Evolutionary conservation across 176 grass and related monocot genomes (phyloP).

Genomic region (Phoenix roebelenii): DNA sequence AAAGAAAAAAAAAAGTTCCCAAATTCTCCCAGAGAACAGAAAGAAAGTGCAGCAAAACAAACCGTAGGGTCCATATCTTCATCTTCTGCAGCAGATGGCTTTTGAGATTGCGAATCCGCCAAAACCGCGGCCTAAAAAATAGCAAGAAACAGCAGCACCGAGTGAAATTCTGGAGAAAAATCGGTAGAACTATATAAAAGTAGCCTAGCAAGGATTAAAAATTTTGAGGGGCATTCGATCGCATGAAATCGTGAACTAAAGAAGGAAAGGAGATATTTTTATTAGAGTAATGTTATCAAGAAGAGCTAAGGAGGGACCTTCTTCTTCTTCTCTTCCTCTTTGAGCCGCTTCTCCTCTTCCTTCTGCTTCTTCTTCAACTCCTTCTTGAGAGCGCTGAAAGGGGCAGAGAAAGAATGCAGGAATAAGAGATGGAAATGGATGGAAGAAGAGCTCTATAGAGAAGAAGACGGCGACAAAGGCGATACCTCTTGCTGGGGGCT

Average conservation of each 20-base stretch:
- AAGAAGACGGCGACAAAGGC: neutral
- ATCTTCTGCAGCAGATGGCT: conserved; percentile 35
- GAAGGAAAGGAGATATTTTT: neutral
- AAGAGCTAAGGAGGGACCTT: conserved; percentile 3
- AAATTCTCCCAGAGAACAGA: neutral
- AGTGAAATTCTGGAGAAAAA: neutral
- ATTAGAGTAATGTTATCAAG: neutral
- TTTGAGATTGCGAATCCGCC: conserved; percentile 23
- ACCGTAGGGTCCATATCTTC: conserved; percentile 96
- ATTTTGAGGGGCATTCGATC: too few species aligned
- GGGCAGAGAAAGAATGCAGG: neutral
- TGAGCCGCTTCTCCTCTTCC: conserved; percentile 84
- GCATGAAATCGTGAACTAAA: too few species aligned
- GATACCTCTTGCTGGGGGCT: conserved; percentile 7
- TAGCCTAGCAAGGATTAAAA: too few species aligned
- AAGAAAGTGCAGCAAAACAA: conserved; percentile 13
- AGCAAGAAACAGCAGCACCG: conserved; percentile 9
- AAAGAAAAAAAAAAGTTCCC: neutral
- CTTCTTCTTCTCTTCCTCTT: conserved; percentile 85
- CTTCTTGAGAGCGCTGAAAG: conserved; percentile 46
- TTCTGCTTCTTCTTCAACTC: conserved; percentile 77
- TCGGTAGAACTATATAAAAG: neutral
- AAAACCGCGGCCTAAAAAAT: conserved; percentile 28
- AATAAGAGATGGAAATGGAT: too few species aligned
- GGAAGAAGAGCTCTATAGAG: neutral